Percentiles rank a stretch among this genome's conserved stretches.
These are phyloP conservation scores for Erythrophleum ivorense DNA, from an alignment of 331 rosid species.

Conservation along the genomic window DNA sequence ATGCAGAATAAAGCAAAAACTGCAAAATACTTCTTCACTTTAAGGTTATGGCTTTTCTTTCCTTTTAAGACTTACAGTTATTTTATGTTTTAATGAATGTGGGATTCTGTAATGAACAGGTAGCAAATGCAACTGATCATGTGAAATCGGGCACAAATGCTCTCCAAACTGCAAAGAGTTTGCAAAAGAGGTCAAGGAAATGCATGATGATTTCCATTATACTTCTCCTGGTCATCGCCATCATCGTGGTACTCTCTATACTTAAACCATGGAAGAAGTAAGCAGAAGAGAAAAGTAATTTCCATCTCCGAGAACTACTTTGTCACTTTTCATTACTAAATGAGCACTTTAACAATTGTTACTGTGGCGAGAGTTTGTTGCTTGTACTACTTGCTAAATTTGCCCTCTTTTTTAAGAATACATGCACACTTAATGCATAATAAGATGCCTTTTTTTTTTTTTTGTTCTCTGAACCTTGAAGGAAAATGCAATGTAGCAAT, in stretches of 20 bases:
- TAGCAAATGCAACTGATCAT: slow-evolving; percentile 85
- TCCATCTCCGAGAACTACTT: not conserved
- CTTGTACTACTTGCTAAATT: slow-evolving; percentile 11
- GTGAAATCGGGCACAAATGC: slow-evolving; percentile 75
- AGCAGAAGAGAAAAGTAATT: slow-evolving; percentile 35
- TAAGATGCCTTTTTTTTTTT: not conserved
- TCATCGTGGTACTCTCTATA: slow-evolving; percentile 63
- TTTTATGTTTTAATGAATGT: slow-evolving; percentile 11
- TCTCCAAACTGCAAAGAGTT: slow-evolving; percentile 65
- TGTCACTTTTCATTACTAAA: not conserved
- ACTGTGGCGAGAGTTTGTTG: slow-evolving; percentile 3
- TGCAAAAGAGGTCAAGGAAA: slow-evolving; percentile 82
- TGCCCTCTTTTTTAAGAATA: slow-evolving; percentile 10
- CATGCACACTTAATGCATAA: slow-evolving; percentile 21
- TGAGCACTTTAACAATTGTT: not conserved
- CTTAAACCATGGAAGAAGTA: slow-evolving; percentile 78
- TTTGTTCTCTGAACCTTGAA: not conserved
- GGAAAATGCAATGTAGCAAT: slow-evolving; percentile 14
- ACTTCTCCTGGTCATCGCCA: slow-evolving; percentile 66
- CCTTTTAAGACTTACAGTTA: not conserved
- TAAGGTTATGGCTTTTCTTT: not conserved
- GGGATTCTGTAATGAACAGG: slow-evolving; percentile 52
- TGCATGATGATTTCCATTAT: slow-evolving; percentile 80
- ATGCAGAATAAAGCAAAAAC: not conserved
- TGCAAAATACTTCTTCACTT: not conserved